Conservation (phyloP, 2,329 filamentous ascomycete genomes). For the Monosporascus sp. region DNA sequence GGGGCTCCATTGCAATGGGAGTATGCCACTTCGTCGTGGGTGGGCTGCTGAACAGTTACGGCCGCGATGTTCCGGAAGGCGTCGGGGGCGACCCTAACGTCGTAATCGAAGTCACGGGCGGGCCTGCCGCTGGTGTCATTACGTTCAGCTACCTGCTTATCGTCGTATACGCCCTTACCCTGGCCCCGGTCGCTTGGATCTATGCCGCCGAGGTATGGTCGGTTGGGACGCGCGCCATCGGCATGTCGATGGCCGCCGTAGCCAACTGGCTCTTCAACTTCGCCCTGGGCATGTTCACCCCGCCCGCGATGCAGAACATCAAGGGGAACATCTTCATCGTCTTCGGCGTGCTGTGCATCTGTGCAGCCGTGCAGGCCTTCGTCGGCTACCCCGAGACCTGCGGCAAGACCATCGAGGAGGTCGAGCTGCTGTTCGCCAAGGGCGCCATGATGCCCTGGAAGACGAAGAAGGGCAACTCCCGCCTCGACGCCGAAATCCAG, state of each 20-base stretch:
- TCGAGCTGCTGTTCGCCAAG: constrained; percentile 30
- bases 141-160: constrained; percentile 61
- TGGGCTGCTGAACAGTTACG: constrained; percentile 44
- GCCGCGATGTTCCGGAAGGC: constrained; percentile 34
- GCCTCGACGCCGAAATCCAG: constrained; percentile 24
- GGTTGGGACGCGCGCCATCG: constrained; percentile 53
- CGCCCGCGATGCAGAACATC: constrained; percentile 54
- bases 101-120: constrained; percentile 44
- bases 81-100: constrained; percentile 49
- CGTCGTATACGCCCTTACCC: constrained; percentile 58
- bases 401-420: constrained; percentile 35
- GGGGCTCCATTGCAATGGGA: constrained; percentile 62
- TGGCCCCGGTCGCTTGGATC: constrained; percentile 60
- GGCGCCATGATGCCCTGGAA: constrained; percentile 33
- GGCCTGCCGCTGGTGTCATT: constrained; percentile 56
- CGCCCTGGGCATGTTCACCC: constrained; percentile 53
- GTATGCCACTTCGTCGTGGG: constrained; percentile 53
- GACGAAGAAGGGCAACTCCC: constrained; percentile 26
- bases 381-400: constrained; percentile 32
- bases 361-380: constrained; percentile 28
- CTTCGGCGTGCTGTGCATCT: constrained; percentile 32
- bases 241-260: constrained; percentile 52
- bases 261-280: constrained; percentile 56
- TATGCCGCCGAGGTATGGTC: constrained; percentile 63
- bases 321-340: constrained; percentile 44